Base-by-base conservation (phyloP, 495 filamentous ascomycete species). In the Thermothielavioides terrestris region DNA sequence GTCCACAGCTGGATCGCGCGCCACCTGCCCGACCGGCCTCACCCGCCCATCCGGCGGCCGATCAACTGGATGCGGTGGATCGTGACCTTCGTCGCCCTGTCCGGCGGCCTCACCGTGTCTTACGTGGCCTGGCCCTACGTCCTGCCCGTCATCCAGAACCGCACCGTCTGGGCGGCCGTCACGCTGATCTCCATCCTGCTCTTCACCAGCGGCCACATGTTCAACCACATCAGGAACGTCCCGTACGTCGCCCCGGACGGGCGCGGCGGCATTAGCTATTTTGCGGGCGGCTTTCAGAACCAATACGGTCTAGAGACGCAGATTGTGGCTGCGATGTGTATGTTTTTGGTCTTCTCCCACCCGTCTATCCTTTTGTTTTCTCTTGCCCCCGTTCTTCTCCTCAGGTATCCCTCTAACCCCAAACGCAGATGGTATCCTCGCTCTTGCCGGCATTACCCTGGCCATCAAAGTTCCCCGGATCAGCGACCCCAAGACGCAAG, bases 141-240 rank as follows among this genome's bases (percentile, higher is more conserved):
- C 4, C 63, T 92, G n/a, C 92, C 94, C 23, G 63, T 95, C 46
- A 70, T 97, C 30, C 87, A 88, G 62, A 96, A 86, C 66, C 80
- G 90, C 46, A 96, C 92, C 50, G 68, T 96, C 23, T 99, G 92
- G 94, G 89, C 92, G 27, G 90, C 85, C 23, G 63, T 95, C 55
- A 91, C 86, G 62, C 71, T 99, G 43, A 87, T 99, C 56, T 77
- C 81, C 7, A 88, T 99, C 50, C 80, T 99, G 35, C 72, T 99
- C 27, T 99, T 99, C 71, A 97, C 87, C 28, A 89, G 83, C 55
- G 92, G 94, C 12, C 89, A 97, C 64, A 98, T 99, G 92, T 99
- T 90, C 77, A 97, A 97, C 68, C 92, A 97, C 57, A 99, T 99
- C 62, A 78, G 92, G 47, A 89, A 89, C 61, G 89, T 92, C 0